phyloP scores from a whole-genome alignment of 192 early-diverging fungal genomes.

The Backusella circina region DNA sequence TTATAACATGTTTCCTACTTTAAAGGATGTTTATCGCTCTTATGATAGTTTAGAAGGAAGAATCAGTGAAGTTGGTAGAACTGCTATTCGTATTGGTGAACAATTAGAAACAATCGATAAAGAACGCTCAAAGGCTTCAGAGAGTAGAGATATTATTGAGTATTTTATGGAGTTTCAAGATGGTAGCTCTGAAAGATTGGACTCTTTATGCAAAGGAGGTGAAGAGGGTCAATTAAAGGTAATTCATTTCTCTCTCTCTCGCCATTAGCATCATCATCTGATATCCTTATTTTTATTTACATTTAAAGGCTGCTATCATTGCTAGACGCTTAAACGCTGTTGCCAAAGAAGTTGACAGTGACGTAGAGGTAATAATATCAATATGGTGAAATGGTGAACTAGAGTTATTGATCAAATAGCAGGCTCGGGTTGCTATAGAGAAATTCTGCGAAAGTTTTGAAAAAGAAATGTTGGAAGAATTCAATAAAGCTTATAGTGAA shows the following conservation, averaged over 20 bases:
- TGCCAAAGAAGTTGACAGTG: slow-evolving; percentile 75
- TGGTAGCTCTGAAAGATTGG: slow-evolving; percentile 69
- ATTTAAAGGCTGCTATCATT: slow-evolving; percentile 73
- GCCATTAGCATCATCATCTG: not conserved
- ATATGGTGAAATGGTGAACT: too few species aligned
- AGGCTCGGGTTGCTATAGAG: slow-evolving; percentile 85
- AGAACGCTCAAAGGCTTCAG: slow-evolving; percentile 81
- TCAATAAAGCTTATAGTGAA: slow-evolving; percentile 82
- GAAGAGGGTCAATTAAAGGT: slow-evolving; percentile 84
- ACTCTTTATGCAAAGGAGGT: slow-evolving; percentile 68
- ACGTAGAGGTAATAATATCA: slow-evolving; percentile 47
- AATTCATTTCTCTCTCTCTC: not conserved
- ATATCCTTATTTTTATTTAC: not conserved
- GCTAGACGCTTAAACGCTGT: slow-evolving; percentile 81
- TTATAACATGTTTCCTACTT: not conserved
- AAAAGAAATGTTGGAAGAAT: slow-evolving; percentile 80
- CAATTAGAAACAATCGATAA: slow-evolving; percentile 96
- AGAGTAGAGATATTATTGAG: slow-evolving; percentile 88
- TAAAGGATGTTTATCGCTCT: slow-evolving; percentile 78
- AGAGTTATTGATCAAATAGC: slow-evolving; percentile 29
- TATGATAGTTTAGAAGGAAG: slow-evolving; percentile 87
- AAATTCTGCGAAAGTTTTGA: slow-evolving; percentile 92
- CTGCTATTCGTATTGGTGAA: slow-evolving; percentile 95
- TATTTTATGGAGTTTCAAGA: slow-evolving; percentile 91
- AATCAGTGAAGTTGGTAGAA: slow-evolving; percentile 90